Base-by-base conservation (phyloP, 192 early-diverging fungal species). In the Backusella circina region DNA sequence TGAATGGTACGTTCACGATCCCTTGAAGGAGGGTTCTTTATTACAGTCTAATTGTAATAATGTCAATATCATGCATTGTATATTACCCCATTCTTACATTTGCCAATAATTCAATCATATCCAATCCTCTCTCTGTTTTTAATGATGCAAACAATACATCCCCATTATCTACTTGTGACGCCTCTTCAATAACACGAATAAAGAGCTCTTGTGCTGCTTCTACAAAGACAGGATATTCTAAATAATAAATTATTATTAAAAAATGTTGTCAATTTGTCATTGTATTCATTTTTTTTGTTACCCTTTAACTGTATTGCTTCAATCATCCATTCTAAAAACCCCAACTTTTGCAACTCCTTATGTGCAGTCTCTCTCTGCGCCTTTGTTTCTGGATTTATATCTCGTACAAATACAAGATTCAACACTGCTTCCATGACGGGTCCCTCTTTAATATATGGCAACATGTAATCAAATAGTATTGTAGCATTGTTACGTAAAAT, bases 151-250 rank as follows among this genome's bases (percentile, higher is more conserved):
- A 47, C 1, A 81, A 28, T 6, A 64, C 12, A 77, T 77, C 72
- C 15, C 75, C 67, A 74, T 81, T 73, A 47, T 81, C 76, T 21
- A 76, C 57, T 7, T 74, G 65, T 15, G 70, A 73, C 0, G 65
- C 54, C 36, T 81, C 80, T 68, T 77, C 80, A 37, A 81, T 70
- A 21, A 74, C 41, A 36, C 80, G 75, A 16, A 81, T 31, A 12
- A 81, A 61, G 4, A 81, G 39, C 26, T 81, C 73, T n/a, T 65
- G 54, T 3, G 74, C 41, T 30, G 75, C 64, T 15, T 47, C 76
- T 12, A 67, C 44, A 33, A 74, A 74, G 4, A 10, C 65, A 36
- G 74, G 64, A 66, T 51, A 31, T 13, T 77, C 75, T 72, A 51
- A 51, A 54, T 4, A 30, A 50, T 28, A 31, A 12, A 31, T 26